Percentiles rank a stretch among this genome's conserved stretches.
Evolutionary conservation across 2,329 filamentous ascomycete genomes (phyloP).

Genomic region (Exophiala spinifera): DNA sequence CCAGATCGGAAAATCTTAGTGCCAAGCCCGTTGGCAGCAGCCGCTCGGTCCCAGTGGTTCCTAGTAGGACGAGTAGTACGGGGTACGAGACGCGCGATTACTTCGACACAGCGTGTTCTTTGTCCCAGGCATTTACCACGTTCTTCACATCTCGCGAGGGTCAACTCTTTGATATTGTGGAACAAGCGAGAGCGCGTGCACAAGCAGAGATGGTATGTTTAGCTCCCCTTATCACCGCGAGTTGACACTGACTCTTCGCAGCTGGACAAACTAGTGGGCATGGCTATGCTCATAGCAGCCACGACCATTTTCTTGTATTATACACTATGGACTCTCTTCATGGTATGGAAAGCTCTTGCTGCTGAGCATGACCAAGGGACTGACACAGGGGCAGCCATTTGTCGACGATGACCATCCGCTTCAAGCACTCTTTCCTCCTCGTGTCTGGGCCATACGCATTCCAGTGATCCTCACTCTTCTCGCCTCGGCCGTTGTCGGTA

Average conservation of each 20-base stretch:
- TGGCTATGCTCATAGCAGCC: conserved; percentile 72
- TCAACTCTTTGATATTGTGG: background rate
- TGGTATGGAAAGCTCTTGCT: conserved; percentile 60
- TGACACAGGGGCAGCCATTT: conserved; percentile 67
- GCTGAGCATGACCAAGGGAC: background rate
- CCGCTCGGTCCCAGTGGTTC: background rate
- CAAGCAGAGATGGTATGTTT: conserved; percentile 17
- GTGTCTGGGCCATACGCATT: conserved; percentile 98
- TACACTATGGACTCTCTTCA: conserved; percentile 93
- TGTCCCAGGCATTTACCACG: background rate
- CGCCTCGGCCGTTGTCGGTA: conserved; percentile 88
- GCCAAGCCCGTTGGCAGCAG: conserved; percentile 1
- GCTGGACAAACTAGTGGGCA: conserved; percentile 85
- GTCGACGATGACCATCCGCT: conserved; percentile 92
- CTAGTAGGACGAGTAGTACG: background rate
- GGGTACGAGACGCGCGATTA: conserved; percentile 8
- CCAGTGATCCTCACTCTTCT: conserved; percentile 94
- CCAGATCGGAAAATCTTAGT: conserved; percentile 5
- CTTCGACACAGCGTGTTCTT: conserved; percentile 9
- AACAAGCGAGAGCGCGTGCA: no score
- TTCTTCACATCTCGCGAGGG: no score
- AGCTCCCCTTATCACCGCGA: background rate
- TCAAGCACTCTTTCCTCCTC: conserved; percentile 91
- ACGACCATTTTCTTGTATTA: conserved; percentile 83
- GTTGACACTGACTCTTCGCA: conserved; percentile 40